Conservation (phyloP, 2,329 filamentous ascomycete species). For the Monilinia laxa region DNA sequence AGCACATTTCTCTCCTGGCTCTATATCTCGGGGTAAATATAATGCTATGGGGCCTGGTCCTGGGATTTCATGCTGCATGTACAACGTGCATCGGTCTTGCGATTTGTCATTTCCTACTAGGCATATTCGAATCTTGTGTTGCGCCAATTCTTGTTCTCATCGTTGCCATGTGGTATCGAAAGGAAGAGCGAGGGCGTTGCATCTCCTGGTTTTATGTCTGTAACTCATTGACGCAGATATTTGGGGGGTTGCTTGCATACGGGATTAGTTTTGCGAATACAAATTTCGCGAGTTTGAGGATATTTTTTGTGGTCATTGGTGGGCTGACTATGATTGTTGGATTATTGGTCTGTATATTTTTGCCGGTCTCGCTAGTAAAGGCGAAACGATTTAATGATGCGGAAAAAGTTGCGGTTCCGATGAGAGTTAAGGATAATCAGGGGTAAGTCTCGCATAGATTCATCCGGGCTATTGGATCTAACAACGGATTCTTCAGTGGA, state of each 20-base stretch:
- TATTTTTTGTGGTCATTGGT: constrained; percentile 22
- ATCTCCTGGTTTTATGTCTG: neutral
- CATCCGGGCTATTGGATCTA: neutral
- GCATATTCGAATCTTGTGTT: constrained; percentile 53
- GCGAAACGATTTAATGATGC: constrained; percentile 43
- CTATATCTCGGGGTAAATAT: constrained; percentile 36
- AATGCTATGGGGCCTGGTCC: neutral
- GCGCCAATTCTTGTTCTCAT: constrained; percentile 55
- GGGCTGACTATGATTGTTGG: constrained; percentile 14
- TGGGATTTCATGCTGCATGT: neutral
- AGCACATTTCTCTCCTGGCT: constrained; percentile 43
- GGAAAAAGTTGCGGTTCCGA: constrained; percentile 39
- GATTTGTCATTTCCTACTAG: constrained; percentile 51
- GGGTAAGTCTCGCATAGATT: neutral
- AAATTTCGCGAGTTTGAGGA: constrained; percentile 21
- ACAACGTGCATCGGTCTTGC: constrained; percentile 45
- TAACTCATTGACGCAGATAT: constrained; percentile 32
- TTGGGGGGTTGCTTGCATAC: constrained; percentile 3
- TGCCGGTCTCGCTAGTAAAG: constrained; percentile 35
- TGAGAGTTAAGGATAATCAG: neutral
- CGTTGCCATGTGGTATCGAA: constrained; percentile 53
- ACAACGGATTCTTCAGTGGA: neutral
- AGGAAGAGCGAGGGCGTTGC: constrained; percentile 55
- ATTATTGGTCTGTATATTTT: neutral
- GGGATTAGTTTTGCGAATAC: constrained; percentile 21